Conservation (phyloP, 2,329 filamentous ascomycete genomes). For the Ophiostoma ips region DNA sequence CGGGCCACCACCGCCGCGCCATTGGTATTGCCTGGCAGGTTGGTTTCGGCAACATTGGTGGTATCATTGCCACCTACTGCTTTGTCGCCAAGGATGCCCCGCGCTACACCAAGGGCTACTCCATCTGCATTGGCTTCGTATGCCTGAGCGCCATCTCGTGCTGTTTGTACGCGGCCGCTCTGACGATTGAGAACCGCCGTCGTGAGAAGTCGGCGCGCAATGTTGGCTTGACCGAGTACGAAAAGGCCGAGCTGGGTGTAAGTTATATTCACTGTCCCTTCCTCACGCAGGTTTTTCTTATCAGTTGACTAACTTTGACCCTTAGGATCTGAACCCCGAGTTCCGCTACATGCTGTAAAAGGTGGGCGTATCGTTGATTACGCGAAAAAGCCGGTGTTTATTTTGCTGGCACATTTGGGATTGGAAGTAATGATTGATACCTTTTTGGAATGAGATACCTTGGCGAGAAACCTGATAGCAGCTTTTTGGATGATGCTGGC, state of each 20-base stretch:
- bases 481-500: background rate
- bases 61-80: conserved; percentile 61
- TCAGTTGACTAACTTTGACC: background rate
- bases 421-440: conserved; percentile 4
- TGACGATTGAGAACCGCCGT: conserved; percentile 45
- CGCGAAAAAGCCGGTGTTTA: background rate
- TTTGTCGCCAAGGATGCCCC: conserved; percentile 56
- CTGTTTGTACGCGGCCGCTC: conserved; percentile 43
- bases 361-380: background rate
- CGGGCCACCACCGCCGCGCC: conserved; percentile 55
- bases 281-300: background rate
- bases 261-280: conserved; percentile 12
- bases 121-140: conserved; percentile 62
- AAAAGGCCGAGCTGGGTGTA: conserved; percentile 28
- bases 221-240: conserved; percentile 20
- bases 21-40: conserved; percentile 66
- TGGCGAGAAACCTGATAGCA: background rate
- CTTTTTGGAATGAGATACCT: background rate
- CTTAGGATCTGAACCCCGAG: conserved; percentile 22
- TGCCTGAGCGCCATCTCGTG: conserved; percentile 51
- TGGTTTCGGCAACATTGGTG: conserved; percentile 66
- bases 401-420: background rate
- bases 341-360: conserved; percentile 24
- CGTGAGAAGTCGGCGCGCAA: conserved; percentile 29
- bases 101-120: conserved; percentile 57